Percentiles rank a stretch among this genome's conserved stretches.
phyloP scores from a whole-genome alignment of 2,329 filamentous ascomycete genomes.

The Hymenoscyphus fraxineus region DNA sequence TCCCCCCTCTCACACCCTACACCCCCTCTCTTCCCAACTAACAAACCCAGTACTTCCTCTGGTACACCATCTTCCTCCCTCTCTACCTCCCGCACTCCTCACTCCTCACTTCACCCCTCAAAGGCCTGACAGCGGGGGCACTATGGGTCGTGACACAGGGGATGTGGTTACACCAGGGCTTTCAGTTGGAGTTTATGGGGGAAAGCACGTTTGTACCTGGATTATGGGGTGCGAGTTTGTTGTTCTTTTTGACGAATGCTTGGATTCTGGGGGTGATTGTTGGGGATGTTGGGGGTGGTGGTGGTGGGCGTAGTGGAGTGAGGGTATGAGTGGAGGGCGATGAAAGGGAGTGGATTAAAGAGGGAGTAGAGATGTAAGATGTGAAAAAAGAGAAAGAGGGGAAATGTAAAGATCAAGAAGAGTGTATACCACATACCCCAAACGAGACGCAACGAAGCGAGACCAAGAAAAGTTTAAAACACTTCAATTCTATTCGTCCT shows the following conservation, averaged over 20 bases:
- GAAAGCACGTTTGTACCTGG: constrained; percentile 80
- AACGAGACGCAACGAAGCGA: no score
- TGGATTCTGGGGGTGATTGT: constrained; percentile 84
- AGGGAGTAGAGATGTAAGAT: neutral
- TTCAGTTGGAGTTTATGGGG: constrained; percentile 74
- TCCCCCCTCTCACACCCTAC: neutral
- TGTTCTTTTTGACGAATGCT: constrained; percentile 81
- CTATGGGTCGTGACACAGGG: constrained; percentile 77
- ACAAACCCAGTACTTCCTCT: constrained; percentile 78
- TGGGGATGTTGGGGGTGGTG: constrained; percentile 47
- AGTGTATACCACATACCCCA: no score
- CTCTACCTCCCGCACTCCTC: constrained; percentile 83
- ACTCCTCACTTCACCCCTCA: constrained; percentile 52
- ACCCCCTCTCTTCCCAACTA: neutral
- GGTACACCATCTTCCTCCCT: constrained; percentile 93
- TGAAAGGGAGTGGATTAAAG: neutral
- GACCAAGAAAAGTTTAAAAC: no score
- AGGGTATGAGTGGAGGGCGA: neutral
- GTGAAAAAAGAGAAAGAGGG: neutral
- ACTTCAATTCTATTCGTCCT: no score
- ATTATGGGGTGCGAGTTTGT: constrained; percentile 69
- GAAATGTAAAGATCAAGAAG: no score
- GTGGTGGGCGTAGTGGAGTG: no score
- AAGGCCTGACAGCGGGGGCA: constrained; percentile 59
- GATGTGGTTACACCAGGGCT: constrained; percentile 73